Base-by-base conservation (phyloP, 192 early-diverging fungal species). In the Allomyces macrogynus region DNA sequence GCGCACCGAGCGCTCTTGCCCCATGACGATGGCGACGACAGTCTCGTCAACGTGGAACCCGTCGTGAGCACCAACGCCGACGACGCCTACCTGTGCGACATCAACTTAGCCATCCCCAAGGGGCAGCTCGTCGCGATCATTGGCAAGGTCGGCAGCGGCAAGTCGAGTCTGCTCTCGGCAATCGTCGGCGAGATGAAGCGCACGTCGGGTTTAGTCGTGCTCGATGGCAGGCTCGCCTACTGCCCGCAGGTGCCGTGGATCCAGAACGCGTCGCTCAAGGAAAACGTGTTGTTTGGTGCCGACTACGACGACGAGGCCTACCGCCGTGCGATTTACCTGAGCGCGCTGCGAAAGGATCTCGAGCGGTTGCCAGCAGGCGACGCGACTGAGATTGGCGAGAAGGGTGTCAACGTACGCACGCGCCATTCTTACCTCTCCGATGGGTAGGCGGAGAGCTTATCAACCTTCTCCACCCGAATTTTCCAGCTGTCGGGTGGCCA, bases 221-320 rank as follows among this genome's bases (percentile, higher is more conserved):
- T 89, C 9, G 74, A 76, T 12, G 89, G 89, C 1, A 76, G 69
- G 2, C 74, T 95, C 24, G 86, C 44, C 3, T 54, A 92, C 67
- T 77, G 82, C 22, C 79, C 88, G 32, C 93, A 93, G 72, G 77
- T 77, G 24, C 83, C 92, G 4, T 97, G 92, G 92, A 90, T 97
- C 60, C 87, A 54, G 44, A 54, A 89, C 62, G 82, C 81, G n/a
- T 86, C 85, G 3, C 32, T 89, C n/a, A 73, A 79, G 8, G 79
- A 81, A 42, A 87, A 86, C 67, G 80, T 89, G 49, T 57, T 87
- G 4, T 89, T 89, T 77, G 87, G 86, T 0, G 81, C 77, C 61
- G 71, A 76, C 5, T 82, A 73, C 62, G 79, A 89, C 25, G 71
- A 73, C 4, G 66, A 71, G 9, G 68, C 70, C 12, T 88, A 83